Percentiles rank a stretch among this genome's conserved stretches.
Conservation (phyloP, 306 rosid species). For the Senna tora region DNA sequence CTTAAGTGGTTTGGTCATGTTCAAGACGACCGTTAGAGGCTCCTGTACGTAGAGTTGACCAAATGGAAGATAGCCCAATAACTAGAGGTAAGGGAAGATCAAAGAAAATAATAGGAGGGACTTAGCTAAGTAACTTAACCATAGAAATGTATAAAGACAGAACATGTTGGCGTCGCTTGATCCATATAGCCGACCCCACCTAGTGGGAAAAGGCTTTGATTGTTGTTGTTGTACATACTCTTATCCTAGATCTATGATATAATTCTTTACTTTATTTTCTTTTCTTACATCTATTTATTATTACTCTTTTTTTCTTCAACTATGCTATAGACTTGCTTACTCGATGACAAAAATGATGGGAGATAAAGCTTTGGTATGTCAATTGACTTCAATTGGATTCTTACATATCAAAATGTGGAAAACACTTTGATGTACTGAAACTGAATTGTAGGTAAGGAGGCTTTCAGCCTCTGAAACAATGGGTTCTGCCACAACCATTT, state of each 20-base stretch:
- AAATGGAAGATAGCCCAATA: no score
- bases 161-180: no score
- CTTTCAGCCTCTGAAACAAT: slow-evolving; percentile 54
- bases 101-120: no score
- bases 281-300: slow-evolving; percentile 5
- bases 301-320: slow-evolving; percentile 22
- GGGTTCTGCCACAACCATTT: slow-evolving; percentile 51
- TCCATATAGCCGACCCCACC: no score
- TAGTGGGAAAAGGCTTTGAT: no score
- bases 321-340: slow-evolving; percentile 75
- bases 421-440: slow-evolving; percentile 17
- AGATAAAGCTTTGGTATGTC: slow-evolving; percentile 92
- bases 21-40: no score
- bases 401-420: slow-evolving; percentile 6
- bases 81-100: no score
- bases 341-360: slow-evolving; percentile 99
- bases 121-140: no score
- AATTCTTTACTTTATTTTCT: neutral
- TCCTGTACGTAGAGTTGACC: no score
- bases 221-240: no score
- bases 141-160: no score
- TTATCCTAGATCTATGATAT: neutral
- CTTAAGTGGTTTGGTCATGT: no score
- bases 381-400: slow-evolving; percentile 30
- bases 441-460: slow-evolving; percentile 47